Percentiles rank a stretch among this genome's conserved stretches.
Evolutionary conservation across 768 basidiomycete genomes (phyloP).

Genomic region (Hericium coralloides): DNA sequence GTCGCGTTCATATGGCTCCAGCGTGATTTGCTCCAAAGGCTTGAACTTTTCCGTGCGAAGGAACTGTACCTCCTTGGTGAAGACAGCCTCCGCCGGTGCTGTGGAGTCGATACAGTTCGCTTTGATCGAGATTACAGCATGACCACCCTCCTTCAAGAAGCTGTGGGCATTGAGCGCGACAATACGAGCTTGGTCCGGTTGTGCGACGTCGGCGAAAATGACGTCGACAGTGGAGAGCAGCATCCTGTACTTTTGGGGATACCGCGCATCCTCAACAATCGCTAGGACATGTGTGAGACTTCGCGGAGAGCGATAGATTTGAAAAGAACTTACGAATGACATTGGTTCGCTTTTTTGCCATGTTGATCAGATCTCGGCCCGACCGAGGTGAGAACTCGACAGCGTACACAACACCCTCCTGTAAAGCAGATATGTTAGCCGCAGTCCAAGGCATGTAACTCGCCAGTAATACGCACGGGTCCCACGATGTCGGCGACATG

Average conservation of each 20-base stretch:
- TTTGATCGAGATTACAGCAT: conserved; percentile 95
- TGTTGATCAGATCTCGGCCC: conserved; percentile 95
- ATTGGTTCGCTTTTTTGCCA: conserved; percentile 99
- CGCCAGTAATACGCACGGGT: conserved; percentile 48
- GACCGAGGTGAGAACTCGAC: conserved; percentile 97
- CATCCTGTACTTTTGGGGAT: conserved; percentile 97
- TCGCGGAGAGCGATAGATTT: not conserved
- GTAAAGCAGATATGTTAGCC: conserved; percentile 8
- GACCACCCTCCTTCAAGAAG: conserved; percentile 93
- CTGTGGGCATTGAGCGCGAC: conserved; percentile 87
- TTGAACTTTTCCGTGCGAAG: conserved; percentile 77
- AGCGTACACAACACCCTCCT: conserved; percentile 96
- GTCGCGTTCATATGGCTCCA: conserved; percentile 89
- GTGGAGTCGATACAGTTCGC: conserved; percentile 98
- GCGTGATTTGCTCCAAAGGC: conserved; percentile 90
- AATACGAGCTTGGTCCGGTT: conserved; percentile 98
- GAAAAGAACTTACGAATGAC: conserved; percentile 72
- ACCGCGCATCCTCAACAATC: conserved; percentile 94
- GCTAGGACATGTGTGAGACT: conserved; percentile 33
- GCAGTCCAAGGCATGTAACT: not conserved
- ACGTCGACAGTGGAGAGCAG: conserved; percentile 92
- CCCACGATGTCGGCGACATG: conserved; percentile 99
- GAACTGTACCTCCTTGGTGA: conserved; percentile 77
- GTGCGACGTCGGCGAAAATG: conserved; percentile 96
- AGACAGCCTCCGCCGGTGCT: conserved; percentile 81